Percentiles rank a stretch among this genome's conserved stretches.
Conservation (phyloP, 2,329 filamentous ascomycete species). For the Penicillium glabrum region DNA sequence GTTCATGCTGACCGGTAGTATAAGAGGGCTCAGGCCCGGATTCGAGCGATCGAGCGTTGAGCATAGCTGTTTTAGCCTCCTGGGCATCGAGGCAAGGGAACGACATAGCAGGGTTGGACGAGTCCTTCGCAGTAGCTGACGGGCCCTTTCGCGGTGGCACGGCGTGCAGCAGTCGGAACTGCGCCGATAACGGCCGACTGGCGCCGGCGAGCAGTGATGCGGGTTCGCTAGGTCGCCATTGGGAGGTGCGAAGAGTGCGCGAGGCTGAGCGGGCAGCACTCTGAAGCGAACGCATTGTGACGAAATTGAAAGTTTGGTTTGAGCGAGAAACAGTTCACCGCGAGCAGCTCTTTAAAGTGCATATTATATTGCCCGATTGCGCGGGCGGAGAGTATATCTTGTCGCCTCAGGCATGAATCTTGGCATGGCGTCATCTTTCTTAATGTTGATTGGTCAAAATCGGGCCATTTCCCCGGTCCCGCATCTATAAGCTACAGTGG, state of each 20-base stretch:
- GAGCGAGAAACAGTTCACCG: not conserved
- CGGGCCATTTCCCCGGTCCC: not conserved
- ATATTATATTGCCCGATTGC: constrained; percentile 10
- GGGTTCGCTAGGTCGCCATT: constrained; percentile 15
- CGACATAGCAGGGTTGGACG: constrained; percentile 79
- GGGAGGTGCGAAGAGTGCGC: constrained; percentile 12
- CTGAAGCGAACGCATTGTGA: constrained; percentile 22
- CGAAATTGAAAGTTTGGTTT: not conserved
- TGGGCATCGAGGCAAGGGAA: constrained; percentile 88
- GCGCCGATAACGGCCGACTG: constrained; percentile 18
- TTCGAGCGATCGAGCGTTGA: constrained; percentile 66
- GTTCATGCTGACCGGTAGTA: constrained; percentile 80
- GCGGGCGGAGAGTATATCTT: constrained; percentile 6
- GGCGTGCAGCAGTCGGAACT: constrained; percentile 23
- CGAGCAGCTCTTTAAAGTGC: not conserved
- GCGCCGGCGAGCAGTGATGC: constrained; percentile 5
- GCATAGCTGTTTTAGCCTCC: constrained; percentile 72
- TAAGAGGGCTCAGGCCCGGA: constrained; percentile 92
- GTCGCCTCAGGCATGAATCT: constrained; percentile 14
- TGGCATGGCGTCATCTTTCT: constrained; percentile 21
- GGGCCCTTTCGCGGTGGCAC: constrained; percentile 16
- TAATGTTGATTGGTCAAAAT: constrained; percentile 18
- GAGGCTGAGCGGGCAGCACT: constrained; percentile 19
- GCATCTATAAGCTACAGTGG: not conserved
- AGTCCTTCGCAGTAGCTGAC: constrained; percentile 26